Percentiles rank a stretch among this genome's conserved stretches.
Evolutionary conservation across 192 early-diverging fungal genomes (phyloP).

Genomic region (Diversispora eburnea): DNA sequence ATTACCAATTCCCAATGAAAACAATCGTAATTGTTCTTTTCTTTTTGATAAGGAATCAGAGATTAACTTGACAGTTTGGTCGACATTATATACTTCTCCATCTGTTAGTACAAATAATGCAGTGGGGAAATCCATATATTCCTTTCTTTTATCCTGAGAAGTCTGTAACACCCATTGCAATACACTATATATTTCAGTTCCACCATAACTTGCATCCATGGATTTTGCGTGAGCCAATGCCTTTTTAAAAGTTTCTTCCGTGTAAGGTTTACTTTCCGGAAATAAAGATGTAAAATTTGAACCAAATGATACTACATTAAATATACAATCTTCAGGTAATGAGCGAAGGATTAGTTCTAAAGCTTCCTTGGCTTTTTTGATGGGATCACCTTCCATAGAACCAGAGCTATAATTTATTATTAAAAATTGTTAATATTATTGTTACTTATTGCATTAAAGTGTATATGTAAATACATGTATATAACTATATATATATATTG

Average conservation of each 20-base stretch:
- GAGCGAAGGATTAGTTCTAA: constrained; percentile 48
- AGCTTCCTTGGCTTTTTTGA: constrained; percentile 38
- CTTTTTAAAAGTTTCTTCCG: constrained; percentile 31
- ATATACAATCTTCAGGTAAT: constrained; percentile 40
- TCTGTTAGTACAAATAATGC: constrained; percentile 44
- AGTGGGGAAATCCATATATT: constrained; percentile 44
- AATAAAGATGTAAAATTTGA: constrained; percentile 36
- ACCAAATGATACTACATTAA: constrained; percentile 56
- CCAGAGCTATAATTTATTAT: constrained; percentile 39
- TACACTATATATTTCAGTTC: constrained; percentile 47
- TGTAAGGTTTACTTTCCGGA: constrained; percentile 35
- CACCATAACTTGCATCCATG: constrained; percentile 44
- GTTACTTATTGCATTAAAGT: not conserved
- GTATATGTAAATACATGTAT: not conserved
- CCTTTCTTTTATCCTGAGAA: no score
- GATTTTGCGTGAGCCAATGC: constrained; percentile 33
- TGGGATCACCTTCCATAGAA: constrained; percentile 46
- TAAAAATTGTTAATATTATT: not conserved
- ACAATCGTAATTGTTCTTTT: constrained; percentile 37
- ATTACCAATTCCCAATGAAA: constrained; percentile 48
- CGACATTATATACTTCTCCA: constrained; percentile 47
- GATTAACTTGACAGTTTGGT: constrained; percentile 36
- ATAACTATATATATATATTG: not conserved
- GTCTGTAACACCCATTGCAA: constrained; percentile 34
- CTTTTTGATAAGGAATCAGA: constrained; percentile 7